Evolutionary conservation across 1,139 yeast genomes (phyloP).

Genomic region (Debaryomyces singareniensis): DNA sequence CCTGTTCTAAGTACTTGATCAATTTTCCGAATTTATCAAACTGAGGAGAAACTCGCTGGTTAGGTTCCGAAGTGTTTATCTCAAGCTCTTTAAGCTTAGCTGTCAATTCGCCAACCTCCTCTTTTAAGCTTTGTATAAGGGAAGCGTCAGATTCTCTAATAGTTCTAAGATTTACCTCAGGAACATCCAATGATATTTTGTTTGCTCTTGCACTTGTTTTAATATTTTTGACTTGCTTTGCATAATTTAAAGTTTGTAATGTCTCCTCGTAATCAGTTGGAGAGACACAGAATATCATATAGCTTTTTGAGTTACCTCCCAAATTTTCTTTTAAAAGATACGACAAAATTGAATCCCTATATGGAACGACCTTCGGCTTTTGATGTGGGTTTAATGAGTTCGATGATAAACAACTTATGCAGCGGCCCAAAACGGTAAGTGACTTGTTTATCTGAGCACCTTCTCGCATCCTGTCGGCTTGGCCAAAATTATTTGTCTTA

Average conservation of each 20-base stretch:
- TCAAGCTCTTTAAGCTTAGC: slow-evolving; percentile 11
- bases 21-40: slow-evolving; percentile 18
- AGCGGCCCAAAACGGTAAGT: slow-evolving; percentile 68
- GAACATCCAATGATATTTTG: slow-evolving; percentile 24
- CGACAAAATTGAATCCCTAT: slow-evolving; percentile 66
- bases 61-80: slow-evolving; percentile 2
- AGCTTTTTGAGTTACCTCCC: slow-evolving; percentile 71
- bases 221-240: slow-evolving; percentile 67
- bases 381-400: slow-evolving; percentile 11
- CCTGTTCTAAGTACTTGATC: slow-evolving; percentile 27
- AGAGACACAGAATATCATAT: slow-evolving; percentile 70
- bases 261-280: slow-evolving; percentile 76
- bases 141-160: slow-evolving; percentile 19
- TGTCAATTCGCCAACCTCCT: slow-evolving; percentile 26
- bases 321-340: slow-evolving; percentile 67
- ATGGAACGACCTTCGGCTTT: slow-evolving; percentile 46
- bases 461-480: slow-evolving; percentile 55
- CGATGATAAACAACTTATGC: slow-evolving; percentile 53
- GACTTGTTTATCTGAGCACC: slow-evolving; percentile 74
- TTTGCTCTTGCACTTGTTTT: slow-evolving; percentile 52
- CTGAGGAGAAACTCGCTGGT: slow-evolving; percentile 1
- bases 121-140: slow-evolving; percentile 23
- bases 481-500: slow-evolving; percentile 59
- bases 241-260: slow-evolving; percentile 65
- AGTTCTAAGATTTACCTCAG: slow-evolving; percentile 29